Evolutionary conservation across 2,329 filamentous ascomycete genomes (phyloP), one percentile per base, ranked within the genome.

Genomic region (Plenodomus tracheiphilus): DNA sequence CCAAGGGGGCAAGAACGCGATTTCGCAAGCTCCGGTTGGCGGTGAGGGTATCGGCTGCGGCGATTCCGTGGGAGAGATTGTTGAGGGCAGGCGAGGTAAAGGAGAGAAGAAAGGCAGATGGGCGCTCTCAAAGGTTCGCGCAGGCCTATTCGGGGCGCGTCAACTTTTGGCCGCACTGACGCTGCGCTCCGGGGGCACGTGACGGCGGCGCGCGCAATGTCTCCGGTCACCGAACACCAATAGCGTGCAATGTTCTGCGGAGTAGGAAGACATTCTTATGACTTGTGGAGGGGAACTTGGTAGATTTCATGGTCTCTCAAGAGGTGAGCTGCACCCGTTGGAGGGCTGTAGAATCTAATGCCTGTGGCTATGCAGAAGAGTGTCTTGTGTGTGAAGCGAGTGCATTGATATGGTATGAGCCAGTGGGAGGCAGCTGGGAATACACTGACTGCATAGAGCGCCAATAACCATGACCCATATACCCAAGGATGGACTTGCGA

Each of bases 141-240:
- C 41, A 47, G 37, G 25, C 20, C 43, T 41, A 47, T 48, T 53
- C 28, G 28, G 54, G 56, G 54, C 56, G 58, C 58, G 56, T 54
- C 57, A 49, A 61, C 56, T 50, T 58, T 54, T 53, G 40, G 47
- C 54, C 50, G 44, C 37, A 47, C 39, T 52, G 56, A 54, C 51
- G 49, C 49, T 34, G 35, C 6, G 49, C n/a, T n/a, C n/a, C n/a
- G n/a, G n/a, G n/a, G n/a, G n/a, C 47, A 54, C 56, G 50, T 56
- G 51, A 50, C 3, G 10, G 16, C 47, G 1, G 4, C 7, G 28
- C 11, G 28, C 28, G 6, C 28, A 6, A 11, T 32, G 6, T 7
- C 15, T 10, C 11, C 4, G 4, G 6, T 32, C 6, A 7, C 13
- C 28, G 4, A 32, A 32, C 28, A 32, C 28, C 28, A 32, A 11